A percentile compares a stretch with the other conserved stretches of the same genome.
Evolutionary conservation across 345 rosid genomes (phyloP).

Genomic region (Rhizophora mangle): DNA sequence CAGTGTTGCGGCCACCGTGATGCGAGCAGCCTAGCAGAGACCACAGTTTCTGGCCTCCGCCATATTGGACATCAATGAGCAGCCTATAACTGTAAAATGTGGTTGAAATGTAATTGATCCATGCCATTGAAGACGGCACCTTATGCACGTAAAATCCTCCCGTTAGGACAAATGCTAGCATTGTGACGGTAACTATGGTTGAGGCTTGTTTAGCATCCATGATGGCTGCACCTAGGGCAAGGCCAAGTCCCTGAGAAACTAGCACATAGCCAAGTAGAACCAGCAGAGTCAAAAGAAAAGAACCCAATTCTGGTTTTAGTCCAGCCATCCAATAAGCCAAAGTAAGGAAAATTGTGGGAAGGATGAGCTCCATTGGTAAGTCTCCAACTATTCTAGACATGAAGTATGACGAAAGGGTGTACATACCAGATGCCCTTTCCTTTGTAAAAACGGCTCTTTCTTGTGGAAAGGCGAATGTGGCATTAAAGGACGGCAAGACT

Average conservation of each 20-base stretch:
- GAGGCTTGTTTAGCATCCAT: constrained; percentile 96
- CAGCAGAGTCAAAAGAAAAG: constrained; percentile 53
- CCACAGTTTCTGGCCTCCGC: constrained; percentile 44
- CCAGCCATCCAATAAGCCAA: constrained; percentile 84
- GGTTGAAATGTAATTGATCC: constrained; percentile 76
- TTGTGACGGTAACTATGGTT: constrained; percentile 71
- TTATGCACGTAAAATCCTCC: constrained; percentile 89
- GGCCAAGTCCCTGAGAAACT: constrained; percentile 84
- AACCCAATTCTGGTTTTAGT: constrained; percentile 45
- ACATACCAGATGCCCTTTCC: constrained; percentile 89
- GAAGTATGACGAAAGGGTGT: constrained; percentile 82
- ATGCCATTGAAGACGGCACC: constrained; percentile 61
- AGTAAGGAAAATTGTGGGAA: constrained; percentile 62
- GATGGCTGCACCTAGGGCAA: constrained; percentile 74
- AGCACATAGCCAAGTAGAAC: constrained; percentile 73
- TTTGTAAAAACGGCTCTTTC: constrained; percentile 68
- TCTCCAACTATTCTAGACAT: constrained; percentile 82
- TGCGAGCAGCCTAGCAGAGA: constrained; percentile 45
- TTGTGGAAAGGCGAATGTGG: constrained; percentile 85
- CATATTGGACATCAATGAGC: constrained; percentile 64
- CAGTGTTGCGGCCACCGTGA: constrained; percentile 2
- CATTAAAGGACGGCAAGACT: constrained; percentile 75
- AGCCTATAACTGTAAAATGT: constrained; percentile 74
- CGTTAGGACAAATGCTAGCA: constrained; percentile 79
- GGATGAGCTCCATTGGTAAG: constrained; percentile 86